Evolutionary conservation across 495 filamentous ascomycete genomes (phyloP).

Genomic region (Penicillium cataractarum): DNA sequence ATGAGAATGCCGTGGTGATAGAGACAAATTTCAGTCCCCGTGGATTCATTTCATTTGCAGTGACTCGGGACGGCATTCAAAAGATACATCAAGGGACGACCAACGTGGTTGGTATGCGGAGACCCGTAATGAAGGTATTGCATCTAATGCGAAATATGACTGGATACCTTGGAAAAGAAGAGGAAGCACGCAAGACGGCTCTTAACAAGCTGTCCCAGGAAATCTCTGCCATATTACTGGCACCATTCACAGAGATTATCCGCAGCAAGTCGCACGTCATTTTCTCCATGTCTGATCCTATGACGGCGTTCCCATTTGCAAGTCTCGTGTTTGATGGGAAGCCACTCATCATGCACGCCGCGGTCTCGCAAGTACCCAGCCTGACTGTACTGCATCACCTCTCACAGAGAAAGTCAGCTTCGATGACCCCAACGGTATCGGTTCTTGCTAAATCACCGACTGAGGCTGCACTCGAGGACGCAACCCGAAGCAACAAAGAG

Average conservation of each 20-base stretch:
- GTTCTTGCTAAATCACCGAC: slow-evolving; percentile 33
- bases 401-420: slow-evolving; percentile 23
- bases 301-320: slow-evolving; percentile 35
- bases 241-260: slow-evolving; percentile 28
- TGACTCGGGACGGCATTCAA: slow-evolving; percentile 30
- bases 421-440: slow-evolving; percentile 27
- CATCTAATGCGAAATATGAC: slow-evolving; percentile 29
- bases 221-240: slow-evolving; percentile 25
- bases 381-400: slow-evolving; percentile 33
- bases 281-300: slow-evolving; percentile 32
- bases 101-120: slow-evolving; percentile 13
- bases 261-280: slow-evolving; percentile 31
- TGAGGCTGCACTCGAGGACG: neutral
- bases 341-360: slow-evolving; percentile 30
- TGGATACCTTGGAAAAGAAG: slow-evolving; percentile 21
- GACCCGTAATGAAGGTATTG: slow-evolving; percentile 28
- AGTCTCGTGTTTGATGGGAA: slow-evolving; percentile 26
- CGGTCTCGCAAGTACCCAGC: slow-evolving; percentile 33
- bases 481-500: slow-evolving; percentile 15
- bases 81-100: slow-evolving; percentile 13
- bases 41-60: slow-evolving; percentile 27
- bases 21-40: slow-evolving; percentile 27
- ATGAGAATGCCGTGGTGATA: slow-evolving; percentile 27
- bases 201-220: slow-evolving; percentile 16
- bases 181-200: slow-evolving; percentile 17